Conservation (phyloP, 306 rosid species). For the Rosa lucieae region DNA sequence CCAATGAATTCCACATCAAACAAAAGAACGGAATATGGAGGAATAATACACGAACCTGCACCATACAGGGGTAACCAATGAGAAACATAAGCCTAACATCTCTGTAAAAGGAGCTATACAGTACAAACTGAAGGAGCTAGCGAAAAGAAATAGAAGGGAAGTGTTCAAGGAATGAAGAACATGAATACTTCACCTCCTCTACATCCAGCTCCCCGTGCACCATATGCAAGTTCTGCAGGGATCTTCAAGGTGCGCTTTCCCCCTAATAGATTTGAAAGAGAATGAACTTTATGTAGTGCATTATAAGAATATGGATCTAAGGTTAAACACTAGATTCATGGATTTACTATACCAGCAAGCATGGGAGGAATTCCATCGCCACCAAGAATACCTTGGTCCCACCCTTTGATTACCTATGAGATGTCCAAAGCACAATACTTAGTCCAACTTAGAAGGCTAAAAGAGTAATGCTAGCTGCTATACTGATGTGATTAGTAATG, state of each 20-base stretch:
- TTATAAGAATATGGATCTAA: background rate
- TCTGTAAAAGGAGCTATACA: background rate
- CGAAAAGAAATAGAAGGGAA: background rate
- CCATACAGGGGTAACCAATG: background rate
- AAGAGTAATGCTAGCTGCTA: background rate
- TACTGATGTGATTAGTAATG: background rate
- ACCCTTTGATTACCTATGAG: slow-evolving; percentile 87
- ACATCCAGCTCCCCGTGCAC: slow-evolving; percentile 92
- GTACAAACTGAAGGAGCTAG: background rate
- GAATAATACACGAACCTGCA: slow-evolving; percentile 90
- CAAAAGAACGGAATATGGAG: slow-evolving; percentile 78
- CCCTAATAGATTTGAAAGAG: slow-evolving; percentile 40
- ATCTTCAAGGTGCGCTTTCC: slow-evolving; percentile 83
- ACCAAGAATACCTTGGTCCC: slow-evolving; percentile 95
- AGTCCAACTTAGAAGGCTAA: background rate
- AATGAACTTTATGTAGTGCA: background rate
- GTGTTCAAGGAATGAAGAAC: background rate
- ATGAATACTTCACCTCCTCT: slow-evolving; percentile 67
- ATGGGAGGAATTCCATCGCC: slow-evolving; percentile 93
- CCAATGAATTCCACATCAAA: slow-evolving; percentile 90
- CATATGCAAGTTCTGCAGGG: slow-evolving; percentile 93
- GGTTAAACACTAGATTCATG: background rate
- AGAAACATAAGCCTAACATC: background rate
- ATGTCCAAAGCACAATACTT: slow-evolving; percentile 3
- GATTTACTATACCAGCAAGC: slow-evolving; percentile 64